Conservation (phyloP, 768 basidiomycete genomes). For the Mycena olivaceomarginata region DNA sequence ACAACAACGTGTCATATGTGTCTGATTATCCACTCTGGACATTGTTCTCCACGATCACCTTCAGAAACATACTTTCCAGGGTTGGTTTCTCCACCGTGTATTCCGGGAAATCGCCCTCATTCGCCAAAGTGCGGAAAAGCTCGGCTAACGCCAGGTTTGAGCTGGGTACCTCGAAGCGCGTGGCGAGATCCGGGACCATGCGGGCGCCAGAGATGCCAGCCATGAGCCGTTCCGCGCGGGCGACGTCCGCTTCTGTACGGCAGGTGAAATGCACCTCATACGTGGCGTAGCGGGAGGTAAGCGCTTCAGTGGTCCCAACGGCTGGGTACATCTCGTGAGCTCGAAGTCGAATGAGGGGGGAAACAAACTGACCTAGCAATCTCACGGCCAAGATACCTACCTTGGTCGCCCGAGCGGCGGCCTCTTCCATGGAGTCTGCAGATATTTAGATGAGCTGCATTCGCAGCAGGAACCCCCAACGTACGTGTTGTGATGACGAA, state of each 20-base stretch:
- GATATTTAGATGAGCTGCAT: not conserved
- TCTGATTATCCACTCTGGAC: conserved; percentile 51
- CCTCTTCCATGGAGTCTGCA: conserved; percentile 86
- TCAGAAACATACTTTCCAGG: conserved; percentile 83
- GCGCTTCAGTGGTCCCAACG: conserved; percentile 78
- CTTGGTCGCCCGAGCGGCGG: conserved; percentile 83
- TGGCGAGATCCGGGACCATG: conserved; percentile 84
- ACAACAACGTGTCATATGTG: conserved; percentile 7
- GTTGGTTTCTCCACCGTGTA: conserved; percentile 84
- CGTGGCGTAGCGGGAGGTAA: conserved; percentile 81
- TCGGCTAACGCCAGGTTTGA: conserved; percentile 70
- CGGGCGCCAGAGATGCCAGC: conserved; percentile 76
- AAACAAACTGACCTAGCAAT: conserved; percentile 62
- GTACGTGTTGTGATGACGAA: conserved; percentile 85
- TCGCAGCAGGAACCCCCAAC: conserved; percentile 69
- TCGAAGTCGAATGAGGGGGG: conserved; percentile 4
- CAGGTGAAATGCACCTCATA: conserved; percentile 89
- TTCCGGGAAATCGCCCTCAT: conserved; percentile 73
- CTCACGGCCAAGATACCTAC: conserved; percentile 87
- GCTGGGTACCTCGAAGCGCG: conserved; percentile 84
- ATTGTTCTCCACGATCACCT: conserved; percentile 79
- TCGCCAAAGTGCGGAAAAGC: conserved; percentile 75
- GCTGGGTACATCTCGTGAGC: conserved; percentile 56
- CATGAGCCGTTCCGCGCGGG: conserved; percentile 77
- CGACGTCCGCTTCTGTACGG: conserved; percentile 76